Percentiles rank a stretch among this genome's conserved stretches.
These are phyloP conservation scores for Clavulina sp. DNA, from an alignment of 768 basidiomycete genomes.

Conservation along the genomic window DNA sequence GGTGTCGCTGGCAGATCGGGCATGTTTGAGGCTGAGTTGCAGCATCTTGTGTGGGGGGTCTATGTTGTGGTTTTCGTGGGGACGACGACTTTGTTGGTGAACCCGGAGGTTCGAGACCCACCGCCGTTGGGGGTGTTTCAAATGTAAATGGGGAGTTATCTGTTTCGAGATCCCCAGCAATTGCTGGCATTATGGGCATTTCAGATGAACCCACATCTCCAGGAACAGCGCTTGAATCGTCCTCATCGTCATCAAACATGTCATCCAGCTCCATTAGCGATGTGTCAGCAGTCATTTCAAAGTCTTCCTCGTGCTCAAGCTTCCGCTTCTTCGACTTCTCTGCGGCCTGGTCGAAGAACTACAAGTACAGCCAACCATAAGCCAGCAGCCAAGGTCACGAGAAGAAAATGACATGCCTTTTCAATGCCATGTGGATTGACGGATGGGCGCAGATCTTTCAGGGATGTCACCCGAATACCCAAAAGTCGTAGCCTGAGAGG, in stretches of 20 bases:
- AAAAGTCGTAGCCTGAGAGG: constrained; percentile 71
- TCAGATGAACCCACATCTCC: not conserved
- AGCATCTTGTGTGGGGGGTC: constrained; percentile 6
- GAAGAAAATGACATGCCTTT: constrained; percentile 28
- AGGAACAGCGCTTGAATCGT: not conserved
- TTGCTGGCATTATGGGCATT: not conserved
- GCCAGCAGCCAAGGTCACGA: not conserved
- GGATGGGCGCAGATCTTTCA: constrained; percentile 57
- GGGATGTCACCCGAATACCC: constrained; percentile 72
- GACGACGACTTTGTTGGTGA: constrained; percentile 4
- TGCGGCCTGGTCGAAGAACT: constrained; percentile 39
- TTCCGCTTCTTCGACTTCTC: constrained; percentile 28
- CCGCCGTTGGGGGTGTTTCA: not conserved
- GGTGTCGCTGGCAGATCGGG: constrained; percentile 48
- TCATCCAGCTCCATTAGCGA: constrained; percentile 11
- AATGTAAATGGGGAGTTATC: constrained; percentile 1
- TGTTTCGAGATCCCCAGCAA: constrained; percentile 13
- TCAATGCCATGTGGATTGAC: constrained; percentile 54
- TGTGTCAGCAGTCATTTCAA: constrained; percentile 12
- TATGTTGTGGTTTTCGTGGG: constrained; percentile 11
- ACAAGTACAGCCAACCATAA: not conserved
- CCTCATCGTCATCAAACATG: too few relatives aligned
- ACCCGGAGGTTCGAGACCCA: not conserved
- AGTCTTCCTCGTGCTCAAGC: constrained; percentile 1
- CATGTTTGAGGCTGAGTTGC: constrained; percentile 27